phyloP scores from a whole-genome alignment of 495 filamentous ascomycete genomes.

The Hyphodiscus hymeniophilus region DNA sequence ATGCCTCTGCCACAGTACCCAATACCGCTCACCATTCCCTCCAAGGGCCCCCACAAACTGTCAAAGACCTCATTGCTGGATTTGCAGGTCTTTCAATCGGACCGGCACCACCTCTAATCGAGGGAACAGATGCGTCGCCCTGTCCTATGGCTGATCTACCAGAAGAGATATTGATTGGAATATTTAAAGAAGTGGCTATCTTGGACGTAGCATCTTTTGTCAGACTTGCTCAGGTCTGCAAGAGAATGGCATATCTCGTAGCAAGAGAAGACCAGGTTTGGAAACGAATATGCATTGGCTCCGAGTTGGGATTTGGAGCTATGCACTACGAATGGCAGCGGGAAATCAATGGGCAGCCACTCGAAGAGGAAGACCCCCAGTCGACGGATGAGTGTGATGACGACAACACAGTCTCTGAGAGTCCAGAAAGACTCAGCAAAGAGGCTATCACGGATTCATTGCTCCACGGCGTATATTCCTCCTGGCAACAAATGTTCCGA shows the following conservation, averaged over 20 bases:
- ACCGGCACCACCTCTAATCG: slow-evolving; percentile 42
- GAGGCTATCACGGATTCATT: slow-evolving; percentile 27
- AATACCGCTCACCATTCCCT: slow-evolving; percentile 50
- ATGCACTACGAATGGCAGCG: slow-evolving; percentile 79
- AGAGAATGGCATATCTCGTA: slow-evolving; percentile 77
- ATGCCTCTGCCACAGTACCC: slow-evolving; percentile 42
- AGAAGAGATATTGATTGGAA: slow-evolving; percentile 71
- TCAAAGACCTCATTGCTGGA: slow-evolving; percentile 63
- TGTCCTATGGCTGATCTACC: slow-evolving; percentile 75
- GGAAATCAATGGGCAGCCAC: slow-evolving; percentile 47
- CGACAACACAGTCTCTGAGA: slow-evolving; percentile 19
- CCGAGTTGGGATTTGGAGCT: slow-evolving; percentile 65
- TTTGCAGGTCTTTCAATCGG: slow-evolving; percentile 62
- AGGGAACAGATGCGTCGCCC: slow-evolving; percentile 58
- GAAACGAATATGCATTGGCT: slow-evolving; percentile 63
- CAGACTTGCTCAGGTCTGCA: slow-evolving; percentile 78
- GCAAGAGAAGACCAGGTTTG: slow-evolving; percentile 82
- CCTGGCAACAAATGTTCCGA: slow-evolving; percentile 65
- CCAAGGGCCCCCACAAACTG: slow-evolving; percentile 43
- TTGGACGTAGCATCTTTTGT: slow-evolving; percentile 72
- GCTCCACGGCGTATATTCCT: slow-evolving; percentile 33
- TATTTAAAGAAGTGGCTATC: slow-evolving; percentile 61
- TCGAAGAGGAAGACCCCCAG: slow-evolving; percentile 28
- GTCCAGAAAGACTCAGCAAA: slow-evolving; percentile 15
- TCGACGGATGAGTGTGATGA: slow-evolving; percentile 11